These are phyloP conservation scores for Neofusicoccum parvum DNA, from an alignment of 2,329 filamentous ascomycete species.

Conservation along the genomic window DNA sequence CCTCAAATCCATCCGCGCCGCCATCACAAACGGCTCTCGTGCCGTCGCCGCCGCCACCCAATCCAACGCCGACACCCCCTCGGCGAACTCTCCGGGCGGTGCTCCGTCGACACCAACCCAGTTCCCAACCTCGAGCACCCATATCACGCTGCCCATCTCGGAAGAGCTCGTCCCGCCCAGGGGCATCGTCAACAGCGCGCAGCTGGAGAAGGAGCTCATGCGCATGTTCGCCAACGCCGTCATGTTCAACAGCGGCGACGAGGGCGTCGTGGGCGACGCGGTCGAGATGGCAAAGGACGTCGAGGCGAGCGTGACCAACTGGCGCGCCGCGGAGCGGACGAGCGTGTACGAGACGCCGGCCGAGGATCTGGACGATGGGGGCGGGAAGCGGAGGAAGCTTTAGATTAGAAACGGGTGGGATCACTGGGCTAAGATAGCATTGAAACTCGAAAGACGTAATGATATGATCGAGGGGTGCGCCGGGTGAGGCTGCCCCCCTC, in stretches of 20 bases:
- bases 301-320: conserved; percentile 73
- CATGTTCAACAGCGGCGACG: conserved; percentile 96
- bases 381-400: conserved; percentile 13
- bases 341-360: conserved; percentile 23
- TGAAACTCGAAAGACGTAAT: no score
- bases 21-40: conserved; percentile 53
- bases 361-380: conserved; percentile 27
- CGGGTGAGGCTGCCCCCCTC: no score
- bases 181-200: conserved; percentile 88
- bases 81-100: conserved; percentile 59
- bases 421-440: no score
- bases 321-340: conserved; percentile 68
- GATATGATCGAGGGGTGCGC: no score
- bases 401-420: background rate
- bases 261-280: conserved; percentile 84
- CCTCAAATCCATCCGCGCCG: conserved; percentile 53
- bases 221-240: conserved; percentile 98
- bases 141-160: conserved; percentile 60
- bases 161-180: conserved; percentile 81
- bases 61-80: conserved; percentile 60
- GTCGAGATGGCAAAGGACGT: conserved; percentile 88
- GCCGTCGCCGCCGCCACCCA: conserved; percentile 60
- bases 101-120: conserved; percentile 32
- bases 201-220: conserved; percentile 89
- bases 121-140: conserved; percentile 2